A percentile compares a stretch with the other conserved stretches of the same genome.
phyloP scores from a whole-genome alignment of 371 early-diverging fungal species.

The Syncephalis fuscata region DNA sequence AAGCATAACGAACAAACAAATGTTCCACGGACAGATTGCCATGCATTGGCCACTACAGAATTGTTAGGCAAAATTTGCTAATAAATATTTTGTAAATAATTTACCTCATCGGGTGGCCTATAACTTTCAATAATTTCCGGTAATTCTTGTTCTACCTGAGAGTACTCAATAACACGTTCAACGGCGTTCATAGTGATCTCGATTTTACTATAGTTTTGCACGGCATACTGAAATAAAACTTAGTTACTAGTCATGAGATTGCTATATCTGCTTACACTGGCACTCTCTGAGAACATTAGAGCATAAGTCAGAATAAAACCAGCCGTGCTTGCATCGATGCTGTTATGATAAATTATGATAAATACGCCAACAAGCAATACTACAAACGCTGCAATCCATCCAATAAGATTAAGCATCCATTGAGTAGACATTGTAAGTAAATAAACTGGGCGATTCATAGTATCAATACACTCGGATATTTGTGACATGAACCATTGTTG shows the following conservation, averaged over 20 bases:
- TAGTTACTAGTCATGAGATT: neutral
- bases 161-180: conserved; percentile 52
- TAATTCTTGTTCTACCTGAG: conserved; percentile 38
- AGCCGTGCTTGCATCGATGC: conserved; percentile 48
- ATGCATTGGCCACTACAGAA: conserved; percentile 48
- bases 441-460: conserved; percentile 63
- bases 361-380: conserved; percentile 49
- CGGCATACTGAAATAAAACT: conserved; percentile 41
- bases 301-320: conserved; percentile 49
- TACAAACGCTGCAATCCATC: conserved; percentile 47
- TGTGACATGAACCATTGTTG: conserved; percentile 36
- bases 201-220: conserved; percentile 47
- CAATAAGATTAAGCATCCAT: conserved; percentile 73
- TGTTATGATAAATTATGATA: conserved; percentile 25
- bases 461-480: conserved; percentile 34
- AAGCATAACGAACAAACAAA: conserved; percentile 43
- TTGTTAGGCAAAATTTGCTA: conserved; percentile 34
- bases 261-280: conserved; percentile 14
- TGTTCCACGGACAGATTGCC: conserved; percentile 53
- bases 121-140: conserved; percentile 15
- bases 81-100: conserved; percentile 32
- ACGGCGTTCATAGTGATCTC: conserved; percentile 41
- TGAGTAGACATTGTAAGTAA: conserved; percentile 75
- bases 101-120: conserved; percentile 4
- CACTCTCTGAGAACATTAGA: conserved; percentile 35